Evolutionary conservation across 2,329 filamentous ascomycete species (phyloP).

Genomic region (Trichoderma afroharzianum): DNA sequence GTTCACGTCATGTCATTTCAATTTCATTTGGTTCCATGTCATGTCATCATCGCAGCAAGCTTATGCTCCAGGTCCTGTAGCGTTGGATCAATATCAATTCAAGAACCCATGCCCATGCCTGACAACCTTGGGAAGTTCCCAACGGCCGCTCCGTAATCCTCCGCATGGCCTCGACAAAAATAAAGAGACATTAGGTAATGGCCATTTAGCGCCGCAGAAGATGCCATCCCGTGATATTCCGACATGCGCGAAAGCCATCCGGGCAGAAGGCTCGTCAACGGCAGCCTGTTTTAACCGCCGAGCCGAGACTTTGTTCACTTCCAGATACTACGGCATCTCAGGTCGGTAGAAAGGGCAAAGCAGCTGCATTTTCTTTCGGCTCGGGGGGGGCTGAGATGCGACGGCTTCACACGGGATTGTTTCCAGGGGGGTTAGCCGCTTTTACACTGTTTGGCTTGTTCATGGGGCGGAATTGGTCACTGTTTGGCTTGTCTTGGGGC

Average conservation of each 20-base stretch:
- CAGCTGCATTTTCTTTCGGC: too few relatives aligned
- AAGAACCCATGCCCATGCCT: background rate
- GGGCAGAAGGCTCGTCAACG: background rate
- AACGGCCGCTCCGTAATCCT: background rate
- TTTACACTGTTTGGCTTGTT: too few relatives aligned
- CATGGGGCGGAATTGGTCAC: too few relatives aligned
- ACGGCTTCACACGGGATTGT: background rate
- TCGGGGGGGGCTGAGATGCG: background rate
- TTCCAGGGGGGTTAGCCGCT: too few relatives aligned
- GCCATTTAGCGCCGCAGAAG: background rate
- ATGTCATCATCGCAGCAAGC: background rate
- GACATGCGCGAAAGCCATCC: background rate
- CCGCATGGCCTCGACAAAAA: background rate
- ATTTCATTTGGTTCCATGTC: background rate
- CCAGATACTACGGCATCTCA: background rate
- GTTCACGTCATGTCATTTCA: background rate
- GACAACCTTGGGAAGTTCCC: background rate
- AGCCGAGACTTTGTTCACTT: background rate
- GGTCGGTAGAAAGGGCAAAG: background rate
- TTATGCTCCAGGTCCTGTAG: background rate
- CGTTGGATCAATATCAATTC: background rate
- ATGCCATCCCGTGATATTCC: background rate
- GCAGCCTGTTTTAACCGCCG: background rate
- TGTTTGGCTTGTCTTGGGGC: too few relatives aligned
- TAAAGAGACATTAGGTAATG: slow-evolving; percentile 7